These are phyloP conservation scores for Ustilago xerochloae DNA, from an alignment of 1,284 basidiomycete species.

Conservation along the genomic window DNA sequence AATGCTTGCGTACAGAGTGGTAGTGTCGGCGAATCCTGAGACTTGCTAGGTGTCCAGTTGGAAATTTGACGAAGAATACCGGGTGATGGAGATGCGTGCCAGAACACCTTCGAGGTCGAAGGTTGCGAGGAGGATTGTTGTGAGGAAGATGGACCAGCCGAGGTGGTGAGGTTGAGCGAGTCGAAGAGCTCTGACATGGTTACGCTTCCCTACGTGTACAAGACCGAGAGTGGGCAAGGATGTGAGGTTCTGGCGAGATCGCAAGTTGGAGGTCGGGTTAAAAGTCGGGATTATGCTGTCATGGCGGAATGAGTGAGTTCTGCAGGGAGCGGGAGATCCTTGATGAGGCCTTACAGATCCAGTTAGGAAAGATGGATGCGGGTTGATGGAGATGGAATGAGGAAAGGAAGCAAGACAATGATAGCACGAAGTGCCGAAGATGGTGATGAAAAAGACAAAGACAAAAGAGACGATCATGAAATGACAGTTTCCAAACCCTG, in stretches of 20 bases:
- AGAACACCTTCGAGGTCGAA: conserved; percentile 46
- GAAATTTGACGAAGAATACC: conserved; percentile 28
- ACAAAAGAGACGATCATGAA: not conserved
- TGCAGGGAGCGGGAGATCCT: not conserved
- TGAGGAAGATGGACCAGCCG: conserved; percentile 34
- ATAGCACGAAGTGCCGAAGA: not conserved
- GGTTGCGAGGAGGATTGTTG: conserved; percentile 49
- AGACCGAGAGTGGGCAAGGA: too few relatives aligned
- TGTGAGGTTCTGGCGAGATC: not conserved
- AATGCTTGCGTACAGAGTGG: conserved; percentile 50
- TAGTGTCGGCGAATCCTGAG: conserved; percentile 40
- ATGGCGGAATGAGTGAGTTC: conserved; percentile 8
- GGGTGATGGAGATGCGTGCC: conserved; percentile 49
- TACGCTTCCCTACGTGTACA: not conserved
- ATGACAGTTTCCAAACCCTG: conserved; percentile 2
- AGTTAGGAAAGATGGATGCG: not conserved
- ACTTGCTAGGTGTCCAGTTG: conserved; percentile 34
- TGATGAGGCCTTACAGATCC: not conserved
- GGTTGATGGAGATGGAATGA: not conserved
- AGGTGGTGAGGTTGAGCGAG: conserved; percentile 44
- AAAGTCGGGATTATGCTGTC: conserved; percentile 11
- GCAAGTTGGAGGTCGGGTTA: not conserved
- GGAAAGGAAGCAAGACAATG: not conserved
- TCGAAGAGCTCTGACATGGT: conserved; percentile 53
- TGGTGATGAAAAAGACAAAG: not conserved